Evolutionary conservation across 306 rosid genomes (phyloP).

Genomic region (Abrus precatorius): DNA sequence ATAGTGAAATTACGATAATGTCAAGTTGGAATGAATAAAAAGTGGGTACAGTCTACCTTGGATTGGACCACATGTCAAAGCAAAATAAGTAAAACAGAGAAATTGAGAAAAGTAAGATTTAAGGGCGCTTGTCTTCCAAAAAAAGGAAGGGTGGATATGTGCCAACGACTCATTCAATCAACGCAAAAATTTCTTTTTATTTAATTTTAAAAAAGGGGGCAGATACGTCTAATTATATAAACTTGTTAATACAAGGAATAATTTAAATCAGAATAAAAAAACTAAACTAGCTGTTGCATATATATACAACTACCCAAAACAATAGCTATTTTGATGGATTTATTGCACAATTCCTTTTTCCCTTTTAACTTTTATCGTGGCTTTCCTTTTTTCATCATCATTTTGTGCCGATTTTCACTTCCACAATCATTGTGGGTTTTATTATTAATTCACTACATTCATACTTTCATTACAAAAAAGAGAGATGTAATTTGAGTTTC

Average conservation of each 20-base stretch:
- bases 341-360: not conserved
- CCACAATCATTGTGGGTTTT: not conserved
- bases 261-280: not conserved
- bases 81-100: not conserved
- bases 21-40: constrained; percentile 38
- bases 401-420: not conserved
- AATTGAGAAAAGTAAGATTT: not conserved
- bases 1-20: constrained; percentile 34
- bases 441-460: not conserved
- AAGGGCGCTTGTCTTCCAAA: not conserved
- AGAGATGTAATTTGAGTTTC: not conserved
- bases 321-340: not conserved
- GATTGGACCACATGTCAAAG: constrained; percentile 34
- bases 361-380: not conserved
- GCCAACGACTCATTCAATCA: not conserved
- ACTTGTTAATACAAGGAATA: not conserved
- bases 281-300: too few relatives aligned
- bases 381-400: not conserved
- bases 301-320: not conserved
- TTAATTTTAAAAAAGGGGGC: not conserved
- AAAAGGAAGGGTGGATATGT: not conserved
- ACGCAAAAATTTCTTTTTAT: too few relatives aligned
- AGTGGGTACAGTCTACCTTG: not conserved
- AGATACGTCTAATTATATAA: too few relatives aligned
- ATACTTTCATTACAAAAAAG: not conserved